Base-by-base conservation (phyloP, 495 filamentous ascomycete genomes). In the Podospora anserina region DNA sequence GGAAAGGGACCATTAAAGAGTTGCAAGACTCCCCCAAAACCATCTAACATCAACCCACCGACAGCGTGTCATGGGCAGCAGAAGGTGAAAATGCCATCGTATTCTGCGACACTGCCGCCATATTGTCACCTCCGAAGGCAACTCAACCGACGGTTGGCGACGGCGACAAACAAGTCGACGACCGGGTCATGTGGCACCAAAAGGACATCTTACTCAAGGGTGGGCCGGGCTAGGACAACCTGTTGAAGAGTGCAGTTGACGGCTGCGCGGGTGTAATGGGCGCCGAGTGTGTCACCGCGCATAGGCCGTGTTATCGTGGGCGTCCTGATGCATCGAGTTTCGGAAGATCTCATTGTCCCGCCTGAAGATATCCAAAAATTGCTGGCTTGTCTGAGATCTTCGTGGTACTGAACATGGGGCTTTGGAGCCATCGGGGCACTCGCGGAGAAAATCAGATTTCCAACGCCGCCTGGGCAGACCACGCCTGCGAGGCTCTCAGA, bases 301-400 rank as follows among this genome's bases (percentile, higher is more conserved):
- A 11, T 27, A 23, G 23, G 23, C 23, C 23, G 23, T 23, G 23
- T 23, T 23, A 23, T 23, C 23, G 1, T 23, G 23, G 23, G 23
- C 95, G 81, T 99, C 95, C 79, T 99, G 95, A 78, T 99, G 95
- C 91, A 97, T 96, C 28, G 92, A 89, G 49, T 91, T 91, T 61
- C 93, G 90, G 71, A 98, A 99, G 93, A 97, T 96, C 77, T 98
- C 96, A 75, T 98, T 94, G 70, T 98, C 92, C 30, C 92, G 86
- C 75, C 93, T 91, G 69, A 99, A 86, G 13, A 97, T 92, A 77
- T 98, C 96, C 61, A 99, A 80, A 69, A 99, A 98, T 71, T 93
- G 89, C 66, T 93, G 89, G 65, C 23, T 23, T 23, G 23, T 23
- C 23, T 23, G 23, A 23, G 23, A 23, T 23, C 23, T 23, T 23